Base-by-base conservation (phyloP, 2,329 filamentous ascomycete species). In the Colletotrichum tabaci region DNA sequence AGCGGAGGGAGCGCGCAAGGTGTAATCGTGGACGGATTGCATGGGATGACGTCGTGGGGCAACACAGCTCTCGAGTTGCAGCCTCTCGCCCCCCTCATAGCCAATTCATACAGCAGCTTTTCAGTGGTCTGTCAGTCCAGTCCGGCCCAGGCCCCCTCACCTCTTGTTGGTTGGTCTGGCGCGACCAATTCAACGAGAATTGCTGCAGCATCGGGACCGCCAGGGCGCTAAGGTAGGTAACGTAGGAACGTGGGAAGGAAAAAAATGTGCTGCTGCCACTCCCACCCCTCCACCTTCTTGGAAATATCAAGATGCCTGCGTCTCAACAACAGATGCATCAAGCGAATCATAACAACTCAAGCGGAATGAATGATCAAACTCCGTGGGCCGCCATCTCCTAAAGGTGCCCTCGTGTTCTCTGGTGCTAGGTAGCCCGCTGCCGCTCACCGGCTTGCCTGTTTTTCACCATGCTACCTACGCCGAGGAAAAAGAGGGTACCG, bases 141-240 rank as follows among this genome's bases (percentile, higher is more conserved):
- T 13, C 13, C 40, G 23, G 9, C 47, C 35, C 46, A 35, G 21
- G 10, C 61, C 21, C 21, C 47, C 38, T 58, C 58, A 9, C 8
- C 35, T 38, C 35, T 9, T 49, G 30, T 49, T 61, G 58, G 56
- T 61, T 49, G 53, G 50, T 46, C 53, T 65, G 44, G n/a, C 23
- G 47, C 65, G 71, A 68, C 30, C 57, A 73, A 69, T 74, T 74
- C 64, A 67, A 74, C 71, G 67, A 74, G 71, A 73, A 72, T 69
- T 72, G 60, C 52, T 64, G 63, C 58, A 42, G n/a, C 68, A 62
- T 63, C 53, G 53, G 46, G 44, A 47, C 23, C 35, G 23, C 26
- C 46, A 69, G 46, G 57, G 46, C 65, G 58, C 65, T 60, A 58
- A 62, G 46, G 46, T n/a, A 47, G 44, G 47, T 47, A 52, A 50